Evolutionary conservation across 306 rosid species (phyloP), one percentile per base, ranked within the genome.

Genomic region (Prunus armeniaca): DNA sequence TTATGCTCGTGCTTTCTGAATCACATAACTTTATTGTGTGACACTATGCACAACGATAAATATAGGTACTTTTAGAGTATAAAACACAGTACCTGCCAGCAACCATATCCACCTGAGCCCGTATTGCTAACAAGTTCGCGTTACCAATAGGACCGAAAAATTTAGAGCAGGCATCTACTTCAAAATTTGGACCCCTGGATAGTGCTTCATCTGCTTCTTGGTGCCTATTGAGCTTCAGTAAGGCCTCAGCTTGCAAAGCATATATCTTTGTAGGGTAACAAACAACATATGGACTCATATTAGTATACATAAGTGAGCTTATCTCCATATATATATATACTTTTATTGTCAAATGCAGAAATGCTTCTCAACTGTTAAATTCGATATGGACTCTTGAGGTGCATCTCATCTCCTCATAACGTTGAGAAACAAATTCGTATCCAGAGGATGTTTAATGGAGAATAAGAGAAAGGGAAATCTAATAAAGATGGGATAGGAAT

Each of bases 161-260:
- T 82, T 78, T 90, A 11, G 86, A 86, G 72, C 91, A 89, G 49
- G 82, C 84, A 38, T 91, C 97, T 22, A 84, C 88, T 41, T 83
- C 89, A 64, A 94, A 87, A 22, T 79, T 82, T 34, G 94, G 94
- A 54, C 94, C 85, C 67, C 82, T 90, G 47, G 87, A 82, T 69
- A 91, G 79, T 69, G 91, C 82, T 38, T 85, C 88, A 24, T 86
- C 95, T 10, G 97, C 97, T 25, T 94, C 97, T 77, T 94, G 88
- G 78, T 87, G 91, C 77, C 78, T 94, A 58, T 79, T 87, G 43
- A 94, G 93, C 87, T 86, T 94, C 80, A 92, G 49, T 32, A 89
- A 67, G 28, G 96, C 97, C 83, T 94, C 95, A 0, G 97, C 96
- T 90, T 92, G 93, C 79, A 94, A 58, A 47, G 90, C 85, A 80